Conservation (phyloP, 2,329 filamentous ascomycete genomes). For the Neopestalotiopsis rosae region DNA sequence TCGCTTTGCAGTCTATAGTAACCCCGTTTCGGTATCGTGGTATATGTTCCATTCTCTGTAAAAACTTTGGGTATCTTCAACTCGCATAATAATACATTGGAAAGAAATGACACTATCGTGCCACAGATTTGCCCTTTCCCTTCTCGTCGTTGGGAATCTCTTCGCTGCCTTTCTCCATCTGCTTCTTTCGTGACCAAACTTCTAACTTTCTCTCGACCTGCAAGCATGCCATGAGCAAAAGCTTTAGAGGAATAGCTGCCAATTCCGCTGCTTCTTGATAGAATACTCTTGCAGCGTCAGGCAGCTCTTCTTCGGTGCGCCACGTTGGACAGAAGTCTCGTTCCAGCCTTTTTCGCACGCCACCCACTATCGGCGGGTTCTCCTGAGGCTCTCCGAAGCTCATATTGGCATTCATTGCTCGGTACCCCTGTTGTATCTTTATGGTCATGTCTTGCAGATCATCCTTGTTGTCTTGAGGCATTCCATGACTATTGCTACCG, state of each 20-base stretch:
- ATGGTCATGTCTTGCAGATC: conserved; percentile 8
- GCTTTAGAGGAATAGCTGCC: conserved; percentile 40
- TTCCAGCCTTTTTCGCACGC: not conserved
- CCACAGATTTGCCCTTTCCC: conserved; percentile 24
- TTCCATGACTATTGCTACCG: not conserved
- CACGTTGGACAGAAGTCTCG: conserved; percentile 37
- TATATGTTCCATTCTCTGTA: not conserved
- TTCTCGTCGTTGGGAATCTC: conserved; percentile 18
- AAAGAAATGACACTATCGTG: not conserved
- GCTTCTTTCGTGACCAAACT: conserved; percentile 37
- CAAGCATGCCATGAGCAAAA: conserved; percentile 40
- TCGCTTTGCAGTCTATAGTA: no score
- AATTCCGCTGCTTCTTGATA: conserved; percentile 47
- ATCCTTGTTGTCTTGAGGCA: conserved; percentile 19
- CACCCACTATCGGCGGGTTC: not conserved
- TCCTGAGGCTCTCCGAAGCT: conserved; percentile 20
- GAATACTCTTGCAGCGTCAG: conserved; percentile 45
- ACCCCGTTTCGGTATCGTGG: not conserved
- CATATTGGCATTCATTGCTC: conserved; percentile 25
- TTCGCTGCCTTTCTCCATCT: conserved; percentile 24
- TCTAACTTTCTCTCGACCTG: conserved; percentile 43
- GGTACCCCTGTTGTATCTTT: conserved; percentile 27
- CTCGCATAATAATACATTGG: not conserved
- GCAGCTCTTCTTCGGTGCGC: conserved; percentile 47
- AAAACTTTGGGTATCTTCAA: not conserved